Conservation (phyloP, 2,329 filamentous ascomycete species). For the Penicillium rolfsii region DNA sequence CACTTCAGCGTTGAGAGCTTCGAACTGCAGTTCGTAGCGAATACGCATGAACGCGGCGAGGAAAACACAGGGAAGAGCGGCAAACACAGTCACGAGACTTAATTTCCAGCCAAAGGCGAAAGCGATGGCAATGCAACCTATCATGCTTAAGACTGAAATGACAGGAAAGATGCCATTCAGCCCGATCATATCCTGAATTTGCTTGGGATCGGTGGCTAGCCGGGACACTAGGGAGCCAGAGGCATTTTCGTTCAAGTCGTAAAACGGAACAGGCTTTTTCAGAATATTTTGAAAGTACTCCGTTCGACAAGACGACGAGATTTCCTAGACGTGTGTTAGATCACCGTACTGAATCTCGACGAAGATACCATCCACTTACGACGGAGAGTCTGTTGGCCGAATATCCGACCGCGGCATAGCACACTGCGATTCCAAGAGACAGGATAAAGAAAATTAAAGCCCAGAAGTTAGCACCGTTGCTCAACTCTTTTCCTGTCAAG, state of each 20-base stretch:
- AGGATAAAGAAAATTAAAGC: not conserved
- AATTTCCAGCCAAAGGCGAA: slow-evolving; percentile 1
- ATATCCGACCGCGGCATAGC: not conserved
- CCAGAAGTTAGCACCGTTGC: not conserved
- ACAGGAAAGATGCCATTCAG: not conserved
- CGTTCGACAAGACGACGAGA: not conserved
- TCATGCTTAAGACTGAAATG: not conserved
- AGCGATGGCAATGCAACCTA: not conserved
- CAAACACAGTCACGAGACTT: not conserved
- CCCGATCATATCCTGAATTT: not conserved
- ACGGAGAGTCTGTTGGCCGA: not conserved
- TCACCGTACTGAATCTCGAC: too few species aligned
- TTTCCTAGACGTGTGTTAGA: not conserved
- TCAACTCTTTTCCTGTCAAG: not conserved
- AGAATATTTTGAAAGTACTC: not conserved
- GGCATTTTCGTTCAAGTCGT: slow-evolving; percentile 2
- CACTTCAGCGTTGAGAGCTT: not conserved
- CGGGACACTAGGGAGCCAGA: not conserved
- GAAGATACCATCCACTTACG: not conserved
- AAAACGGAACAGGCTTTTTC: not conserved
- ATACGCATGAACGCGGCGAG: not conserved
- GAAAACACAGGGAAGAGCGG: not conserved
- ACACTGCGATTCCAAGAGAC: not conserved
- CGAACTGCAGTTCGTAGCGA: not conserved
- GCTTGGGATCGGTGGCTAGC: not conserved